Evolutionary conservation across 495 filamentous ascomycete species (phyloP).

Genomic region (Penicillium tannophilum): DNA sequence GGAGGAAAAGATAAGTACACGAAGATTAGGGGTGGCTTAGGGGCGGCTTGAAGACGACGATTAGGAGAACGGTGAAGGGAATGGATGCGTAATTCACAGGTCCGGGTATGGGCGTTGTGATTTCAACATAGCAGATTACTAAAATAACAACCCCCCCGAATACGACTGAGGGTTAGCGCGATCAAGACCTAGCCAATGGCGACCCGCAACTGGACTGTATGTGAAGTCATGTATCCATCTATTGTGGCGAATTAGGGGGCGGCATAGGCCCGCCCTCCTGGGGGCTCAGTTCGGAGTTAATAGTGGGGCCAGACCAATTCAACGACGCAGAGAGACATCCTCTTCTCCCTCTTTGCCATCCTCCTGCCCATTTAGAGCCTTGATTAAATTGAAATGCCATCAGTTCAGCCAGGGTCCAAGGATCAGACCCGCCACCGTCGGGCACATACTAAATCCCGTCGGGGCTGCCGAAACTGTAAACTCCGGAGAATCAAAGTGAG

Average conservation of each 20-base stretch:
- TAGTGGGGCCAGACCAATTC: neutral
- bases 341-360: neutral
- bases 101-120: too few species aligned
- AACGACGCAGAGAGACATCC: neutral
- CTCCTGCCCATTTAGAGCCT: neutral
- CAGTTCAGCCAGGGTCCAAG: neutral
- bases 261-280: too few species aligned
- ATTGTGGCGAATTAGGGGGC: neutral
- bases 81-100: too few species aligned
- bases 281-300: neutral
- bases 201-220: neutral
- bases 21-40: too few species aligned
- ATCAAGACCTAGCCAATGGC: neutral
- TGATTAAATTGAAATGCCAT: neutral
- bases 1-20: too few species aligned
- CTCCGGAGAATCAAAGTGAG: conserved; percentile 45
- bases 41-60: too few species aligned
- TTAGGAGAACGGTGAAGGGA: too few species aligned
- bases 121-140: too few species aligned
- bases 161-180: neutral
- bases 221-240: neutral
- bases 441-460: conserved; percentile 35
- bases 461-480: conserved; percentile 47
- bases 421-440: conserved; percentile 17
- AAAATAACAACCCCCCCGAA: too few species aligned